Conservation (phyloP, 192 early-diverging fungal species). For the Dissophora ornata region DNA sequence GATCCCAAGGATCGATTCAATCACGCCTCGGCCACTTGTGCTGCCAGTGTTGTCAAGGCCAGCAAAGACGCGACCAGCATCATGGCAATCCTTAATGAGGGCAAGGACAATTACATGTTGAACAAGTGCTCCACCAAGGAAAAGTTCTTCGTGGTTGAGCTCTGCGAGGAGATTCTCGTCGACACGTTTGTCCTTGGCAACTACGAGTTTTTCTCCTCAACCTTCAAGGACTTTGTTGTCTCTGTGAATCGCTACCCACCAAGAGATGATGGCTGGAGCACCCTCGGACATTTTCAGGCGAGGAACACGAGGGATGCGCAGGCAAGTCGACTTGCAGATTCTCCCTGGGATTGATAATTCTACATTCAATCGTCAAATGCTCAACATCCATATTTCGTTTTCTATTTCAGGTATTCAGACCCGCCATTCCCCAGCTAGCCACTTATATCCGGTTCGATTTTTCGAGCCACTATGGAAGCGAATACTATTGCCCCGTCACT, state of each 20-base stretch:
- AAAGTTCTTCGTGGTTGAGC: conserved; percentile 91
- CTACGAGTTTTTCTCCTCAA: conserved; percentile 97
- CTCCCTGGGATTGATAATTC: too few relatives aligned
- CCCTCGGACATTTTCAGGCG: conserved; percentile 86
- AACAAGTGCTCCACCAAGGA: conserved; percentile 83
- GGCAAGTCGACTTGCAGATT: conserved; percentile 59
- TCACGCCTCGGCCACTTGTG: conserved; percentile 94
- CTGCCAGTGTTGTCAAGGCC: conserved; percentile 83
- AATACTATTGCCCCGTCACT: conserved; percentile 95
- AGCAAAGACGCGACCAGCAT: conserved; percentile 89
- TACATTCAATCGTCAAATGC: too few relatives aligned
- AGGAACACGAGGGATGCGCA: conserved; percentile 89
- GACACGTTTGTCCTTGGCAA: conserved; percentile 92
- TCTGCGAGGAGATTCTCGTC: conserved; percentile 94
- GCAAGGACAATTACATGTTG: conserved; percentile 96
- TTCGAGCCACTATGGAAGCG: conserved; percentile 85
- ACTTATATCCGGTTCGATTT: conserved; percentile 93
- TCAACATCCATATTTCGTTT: too few relatives aligned
- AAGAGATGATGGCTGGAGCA: conserved; percentile 77
- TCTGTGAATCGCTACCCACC: conserved; percentile 86
- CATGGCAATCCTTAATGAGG: conserved; percentile 84
- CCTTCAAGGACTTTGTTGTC: conserved; percentile 88
- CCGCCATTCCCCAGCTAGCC: conserved; percentile 76
- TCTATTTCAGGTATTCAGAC: conserved; percentile 84
- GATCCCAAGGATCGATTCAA: conserved; percentile 91